A percentile compares a stretch with the other conserved stretches of the same genome.
Evolutionary conservation across 352 stramenopile genomes (phyloP).

Genomic region (Thraustotheca clavata): DNA sequence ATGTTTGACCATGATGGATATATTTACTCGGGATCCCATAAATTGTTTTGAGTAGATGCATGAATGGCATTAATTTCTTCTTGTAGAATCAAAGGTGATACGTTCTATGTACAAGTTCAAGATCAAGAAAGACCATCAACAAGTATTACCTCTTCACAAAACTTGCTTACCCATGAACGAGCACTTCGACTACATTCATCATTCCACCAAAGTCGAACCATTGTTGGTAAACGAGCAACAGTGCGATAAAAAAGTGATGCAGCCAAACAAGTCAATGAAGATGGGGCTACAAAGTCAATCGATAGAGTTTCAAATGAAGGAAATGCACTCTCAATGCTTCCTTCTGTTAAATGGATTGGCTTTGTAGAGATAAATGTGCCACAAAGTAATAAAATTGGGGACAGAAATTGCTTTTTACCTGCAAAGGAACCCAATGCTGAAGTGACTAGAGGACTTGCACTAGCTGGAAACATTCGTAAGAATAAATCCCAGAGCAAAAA

Average conservation of each 20-base stretch:
- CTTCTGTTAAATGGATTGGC: slow-evolving; percentile 28
- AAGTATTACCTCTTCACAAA: slow-evolving; percentile 68
- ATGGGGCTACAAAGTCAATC: slow-evolving; percentile 27
- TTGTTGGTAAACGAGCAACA: slow-evolving; percentile 67
- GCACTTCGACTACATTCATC: slow-evolving; percentile 76
- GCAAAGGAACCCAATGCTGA: slow-evolving; percentile 70
- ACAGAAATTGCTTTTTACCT: slow-evolving; percentile 50
- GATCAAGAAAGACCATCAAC: not conserved
- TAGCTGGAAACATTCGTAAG: slow-evolving; percentile 60
- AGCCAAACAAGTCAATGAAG: slow-evolving; percentile 38
- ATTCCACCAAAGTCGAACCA: slow-evolving; percentile 87
- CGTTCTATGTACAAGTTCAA: slow-evolving; percentile 29
- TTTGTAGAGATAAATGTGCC: slow-evolving; percentile 38
- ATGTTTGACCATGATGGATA: not conserved
- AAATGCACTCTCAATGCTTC: slow-evolving; percentile 6
- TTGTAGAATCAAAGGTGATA: slow-evolving; percentile 68
- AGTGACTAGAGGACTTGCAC: slow-evolving; percentile 34
- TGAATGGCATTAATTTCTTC: slow-evolving; percentile 74
- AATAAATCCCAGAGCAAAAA: slow-evolving; percentile 79
- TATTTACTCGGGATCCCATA: slow-evolving; percentile 56
- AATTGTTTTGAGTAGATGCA: slow-evolving; percentile 38
- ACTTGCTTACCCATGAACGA: slow-evolving; percentile 77
- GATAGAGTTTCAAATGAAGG: slow-evolving; percentile 23
- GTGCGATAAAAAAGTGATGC: slow-evolving; percentile 76
- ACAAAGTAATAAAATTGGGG: slow-evolving; percentile 52